Evolutionary conservation across 2,329 filamentous ascomycete genomes (phyloP), one percentile per base, ranked within the genome.

Genomic region (Monilinia aucupariae): DNA sequence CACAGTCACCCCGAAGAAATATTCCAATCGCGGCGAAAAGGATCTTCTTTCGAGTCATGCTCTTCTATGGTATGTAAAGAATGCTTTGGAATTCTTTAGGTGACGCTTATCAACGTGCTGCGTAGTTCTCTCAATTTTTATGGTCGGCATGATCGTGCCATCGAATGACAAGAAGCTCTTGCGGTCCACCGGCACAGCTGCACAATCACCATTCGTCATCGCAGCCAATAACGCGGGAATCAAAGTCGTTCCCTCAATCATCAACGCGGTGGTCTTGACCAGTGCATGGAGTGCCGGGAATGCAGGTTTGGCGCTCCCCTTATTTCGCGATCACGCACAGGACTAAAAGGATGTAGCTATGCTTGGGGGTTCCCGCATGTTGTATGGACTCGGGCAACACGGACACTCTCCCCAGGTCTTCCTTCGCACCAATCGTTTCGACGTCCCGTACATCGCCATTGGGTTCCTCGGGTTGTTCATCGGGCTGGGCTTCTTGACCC

Each of bases 251-350:
- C 86, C 88, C 0, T 85, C 84, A 8, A 82, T 92, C 60, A 86
- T 93, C 74, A 93, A 93, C 73, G 89, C 88, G 39, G 80, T 92
- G 30, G 86, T 92, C 68, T 80, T 92, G 67, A 89, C 86, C 0
- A 88, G 86, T 0, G 88, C 86, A 0, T 87, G 84, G 76, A 90
- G 87, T 0, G 81, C 88, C 0, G 85, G 83, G 0, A 91, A 91
- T 68, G 84, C 87, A 68, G 60, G 60, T 56, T 56, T 10, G 15
- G 37, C 32, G 8, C 3, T 8, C 4, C 37, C n/a, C n/a, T n/a
- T n/a, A n/a, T 9, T 27, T 2, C 6, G 3, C 3, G 6, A 13
- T 13, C 9, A 20, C n/a, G 25, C 4, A 15, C 15, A 8, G 27
- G 27, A 27, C 49, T 54, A 30, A 51, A 34, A 8, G n/a, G 7